Percentiles rank a stretch among this genome's conserved stretches.
These are phyloP conservation scores for Parietaria judaica DNA, from an alignment of 306 rosid genomes.

Conservation along the genomic window DNA sequence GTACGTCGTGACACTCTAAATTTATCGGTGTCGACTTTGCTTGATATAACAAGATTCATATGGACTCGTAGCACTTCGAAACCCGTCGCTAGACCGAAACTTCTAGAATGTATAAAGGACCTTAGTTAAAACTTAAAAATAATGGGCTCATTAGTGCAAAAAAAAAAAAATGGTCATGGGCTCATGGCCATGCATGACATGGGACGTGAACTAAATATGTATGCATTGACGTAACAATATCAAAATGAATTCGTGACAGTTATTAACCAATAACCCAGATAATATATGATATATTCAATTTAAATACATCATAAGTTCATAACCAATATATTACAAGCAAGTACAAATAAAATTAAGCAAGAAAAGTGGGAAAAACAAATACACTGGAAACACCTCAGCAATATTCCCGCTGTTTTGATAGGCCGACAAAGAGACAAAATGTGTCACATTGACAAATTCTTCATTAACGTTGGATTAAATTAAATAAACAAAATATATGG, in stretches of 20 bases:
- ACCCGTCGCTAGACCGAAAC: no score
- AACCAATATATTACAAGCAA: background rate
- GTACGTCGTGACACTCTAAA: no score
- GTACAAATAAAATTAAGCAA: background rate
- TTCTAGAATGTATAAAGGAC: no score
- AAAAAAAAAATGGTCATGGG: no score
- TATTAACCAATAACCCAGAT: conserved; percentile 1
- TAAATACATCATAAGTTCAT: background rate
- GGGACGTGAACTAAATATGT: background rate
- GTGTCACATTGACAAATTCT: conserved; percentile 55
- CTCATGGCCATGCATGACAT: conserved; percentile 13
- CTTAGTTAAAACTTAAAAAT: no score
- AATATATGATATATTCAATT: background rate
- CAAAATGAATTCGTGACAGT: background rate
- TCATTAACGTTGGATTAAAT: conserved; percentile 19
- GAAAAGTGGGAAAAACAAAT: background rate
- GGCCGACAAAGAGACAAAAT: conserved; percentile 71
- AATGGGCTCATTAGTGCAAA: no score
- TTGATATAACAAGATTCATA: no score
- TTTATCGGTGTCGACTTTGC: no score
- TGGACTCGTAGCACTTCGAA: no score
- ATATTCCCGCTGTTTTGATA: conserved; percentile 81
- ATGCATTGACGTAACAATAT: conserved; percentile 10
- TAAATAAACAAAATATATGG: background rate
- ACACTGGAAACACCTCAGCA: conserved; percentile 32